phyloP scores from a whole-genome alignment of 2,329 filamentous ascomycete genomes.

The Hypoxylon sp. region DNA sequence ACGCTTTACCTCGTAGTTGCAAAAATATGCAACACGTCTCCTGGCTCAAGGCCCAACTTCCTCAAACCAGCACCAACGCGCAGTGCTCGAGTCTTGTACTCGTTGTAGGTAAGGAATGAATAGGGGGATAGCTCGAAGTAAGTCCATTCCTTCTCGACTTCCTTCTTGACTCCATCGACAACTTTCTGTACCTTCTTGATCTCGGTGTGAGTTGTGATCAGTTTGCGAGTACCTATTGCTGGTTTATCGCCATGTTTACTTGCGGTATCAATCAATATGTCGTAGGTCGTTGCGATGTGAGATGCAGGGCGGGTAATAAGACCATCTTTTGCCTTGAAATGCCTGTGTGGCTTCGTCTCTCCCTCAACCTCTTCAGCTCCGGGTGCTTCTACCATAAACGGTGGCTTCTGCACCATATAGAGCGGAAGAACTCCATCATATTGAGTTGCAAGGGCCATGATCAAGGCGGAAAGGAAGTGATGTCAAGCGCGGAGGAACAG shows the following conservation, averaged over 20 bases:
- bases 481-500: slow-evolving; percentile 31
- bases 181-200: slow-evolving; percentile 92
- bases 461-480: slow-evolving; percentile 9
- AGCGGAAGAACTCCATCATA: slow-evolving; percentile 65
- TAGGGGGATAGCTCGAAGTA: slow-evolving; percentile 88
- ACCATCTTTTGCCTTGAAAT: slow-evolving; percentile 78
- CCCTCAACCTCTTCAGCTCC: slow-evolving; percentile 78
- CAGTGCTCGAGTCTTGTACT: slow-evolving; percentile 80
- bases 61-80: slow-evolving; percentile 81
- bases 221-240: slow-evolving; percentile 78
- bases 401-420: slow-evolving; percentile 75
- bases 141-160: slow-evolving; percentile 92
- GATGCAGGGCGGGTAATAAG: slow-evolving; percentile 76
- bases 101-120: slow-evolving; percentile 81
- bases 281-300: slow-evolving; percentile 82
- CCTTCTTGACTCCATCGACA: slow-evolving; percentile 81
- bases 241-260: slow-evolving; percentile 73
- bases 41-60: slow-evolving; percentile 77
- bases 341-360: slow-evolving; percentile 87
- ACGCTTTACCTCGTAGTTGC: slow-evolving; percentile 80
- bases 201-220: slow-evolving; percentile 85
- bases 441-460: slow-evolving; percentile 51
- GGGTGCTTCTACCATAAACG: slow-evolving; percentile 81
- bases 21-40: slow-evolving; percentile 83
- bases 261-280: slow-evolving; percentile 80